These are phyloP conservation scores for Botrytis aclada DNA, from an alignment of 2,329 filamentous ascomycete genomes.

Conservation along the genomic window DNA sequence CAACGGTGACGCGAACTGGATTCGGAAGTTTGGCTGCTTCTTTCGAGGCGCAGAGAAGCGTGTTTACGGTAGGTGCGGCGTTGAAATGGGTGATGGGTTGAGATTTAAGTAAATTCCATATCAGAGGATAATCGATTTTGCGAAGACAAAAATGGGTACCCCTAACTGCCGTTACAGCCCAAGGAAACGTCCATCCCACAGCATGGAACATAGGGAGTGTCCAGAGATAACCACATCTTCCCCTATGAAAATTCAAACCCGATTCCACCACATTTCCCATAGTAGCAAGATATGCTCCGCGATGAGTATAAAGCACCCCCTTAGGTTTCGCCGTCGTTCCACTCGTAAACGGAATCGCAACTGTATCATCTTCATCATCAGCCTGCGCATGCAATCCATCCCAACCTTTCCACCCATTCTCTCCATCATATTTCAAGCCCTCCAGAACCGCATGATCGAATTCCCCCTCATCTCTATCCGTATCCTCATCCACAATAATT, in stretches of 20 bases:
- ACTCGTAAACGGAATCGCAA: constrained; percentile 90
- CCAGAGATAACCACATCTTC: constrained; percentile 81
- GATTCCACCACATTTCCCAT: constrained; percentile 86
- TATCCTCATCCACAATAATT: constrained; percentile 78
- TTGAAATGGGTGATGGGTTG: constrained; percentile 93
- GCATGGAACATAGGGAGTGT: constrained; percentile 84
- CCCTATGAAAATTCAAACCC: constrained; percentile 68
- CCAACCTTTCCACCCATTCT: constrained; percentile 71
- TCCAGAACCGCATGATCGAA: constrained; percentile 83
- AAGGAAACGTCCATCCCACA: constrained; percentile 69
- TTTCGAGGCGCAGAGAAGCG: constrained; percentile 75
- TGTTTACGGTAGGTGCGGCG: constrained; percentile 95
- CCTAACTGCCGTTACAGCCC: constrained; percentile 87
- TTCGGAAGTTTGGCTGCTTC: constrained; percentile 68
- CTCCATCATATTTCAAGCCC: constrained; percentile 68
- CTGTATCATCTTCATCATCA: constrained; percentile 74
- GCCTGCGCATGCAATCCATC: constrained; percentile 64
- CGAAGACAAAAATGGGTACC: constrained; percentile 94
- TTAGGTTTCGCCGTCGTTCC: constrained; percentile 91
- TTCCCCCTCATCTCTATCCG: constrained; percentile 70
- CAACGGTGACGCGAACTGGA: constrained; percentile 83
- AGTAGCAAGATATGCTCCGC: constrained; percentile 80
- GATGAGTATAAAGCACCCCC: constrained; percentile 87
- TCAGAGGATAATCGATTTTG: constrained; percentile 91
- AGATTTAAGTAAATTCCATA: constrained; percentile 84